Evolutionary conservation across 108 stramenopile species (phyloP), one percentile per base, ranked within the genome.

Genomic region (Licmophora abbreviata): DNA sequence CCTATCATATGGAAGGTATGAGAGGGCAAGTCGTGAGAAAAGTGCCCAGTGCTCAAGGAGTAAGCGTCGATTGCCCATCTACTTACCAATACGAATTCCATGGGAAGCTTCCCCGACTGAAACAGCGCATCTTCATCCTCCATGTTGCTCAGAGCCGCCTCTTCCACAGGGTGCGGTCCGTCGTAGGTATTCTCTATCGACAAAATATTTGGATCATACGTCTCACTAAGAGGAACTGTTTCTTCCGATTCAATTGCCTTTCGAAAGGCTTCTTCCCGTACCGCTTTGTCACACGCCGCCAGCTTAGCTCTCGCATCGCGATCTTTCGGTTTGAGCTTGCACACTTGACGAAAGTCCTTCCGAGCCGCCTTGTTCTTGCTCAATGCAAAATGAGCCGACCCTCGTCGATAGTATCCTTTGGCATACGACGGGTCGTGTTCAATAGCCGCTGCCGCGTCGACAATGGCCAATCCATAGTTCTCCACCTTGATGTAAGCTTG

Each of bases 371-470:
- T 96, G 68, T 85, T 82, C 47, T 95, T 86, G 10, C 82, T 88
- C 51, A 99, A 77, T 1, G 97, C 99, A 65, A 89, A 95, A 25
- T 96, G 77, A 10, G 99, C 97, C 18, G 91, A 80, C 8, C 93
- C 99, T n/a, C 94, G 62, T 1, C 99, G 81, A 59, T 99, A 99
- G 53, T 97, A 98, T 0, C 82, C 97, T 72, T 99, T 99, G 50
- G 95, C 72, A 58, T 97, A 99, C 0, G 48, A 44, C 3, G 87
- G 73, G 67, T 98, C 96, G n/a, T 94, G 51, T 30, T 66, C 58
- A 34, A 99, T 68, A 9, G 97, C 95, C 17, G 58, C 51, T 12
- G 83, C 87, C 32, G 97, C 95, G 61, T 99, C 98, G 4, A 53
- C 52, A 52, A 97, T 95, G 34, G 98, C 98, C 47, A 93, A 63